Evolutionary conservation across 768 basidiomycete genomes (phyloP), one percentile per base, ranked within the genome.

Genomic region (Agaricus sinodeliciosus): DNA sequence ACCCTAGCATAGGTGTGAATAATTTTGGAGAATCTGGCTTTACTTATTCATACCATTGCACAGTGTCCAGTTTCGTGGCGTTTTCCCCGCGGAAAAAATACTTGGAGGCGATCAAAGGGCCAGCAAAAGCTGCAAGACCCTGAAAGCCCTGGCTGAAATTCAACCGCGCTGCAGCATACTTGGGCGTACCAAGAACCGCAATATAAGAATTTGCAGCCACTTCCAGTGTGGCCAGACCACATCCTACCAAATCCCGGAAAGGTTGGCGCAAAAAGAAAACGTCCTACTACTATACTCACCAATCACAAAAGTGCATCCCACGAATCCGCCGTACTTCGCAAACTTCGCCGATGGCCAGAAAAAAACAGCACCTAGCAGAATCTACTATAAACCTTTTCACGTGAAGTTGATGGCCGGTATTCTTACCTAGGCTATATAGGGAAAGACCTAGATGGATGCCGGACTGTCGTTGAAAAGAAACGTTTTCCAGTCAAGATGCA

Each of bases 191-290:
- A 46, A 87, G 69, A 34, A 87, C 82, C 15, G 85, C 67, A 57
- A 88, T 84, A 67, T 89, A 87, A n/a, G 85, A 85, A 67, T 90
- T 90, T 40, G 87, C 87, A 0, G 86, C 81, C 15, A 86, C 84
- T 66, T 85, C 83, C 41, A 86, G 70, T 27, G 80, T 77, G 9
- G 79, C 72, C 6, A 89, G 74, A 37, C 88, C 88, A 57, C 82
- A 84, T 2, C 81, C 80, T 79, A 35, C 13, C 12, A 52, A 61
- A 65, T 16, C 31, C 22, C 22, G 22, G 22, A 22, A 22, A 31
- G 6, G 7, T 31, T 11, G 11, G 11, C 3, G 31, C 31, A 31
- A 8, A 5, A 31, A 31, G 31, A 11, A 8, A 8, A 31, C 11
- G 6, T 11, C 31, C 19, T 46, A 34, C 34, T 13, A 31, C 9